Percentiles rank a stretch among this genome's conserved stretches.
Conservation (phyloP, 805 yeast genomes). For the Ogataea naganishii region DNA sequence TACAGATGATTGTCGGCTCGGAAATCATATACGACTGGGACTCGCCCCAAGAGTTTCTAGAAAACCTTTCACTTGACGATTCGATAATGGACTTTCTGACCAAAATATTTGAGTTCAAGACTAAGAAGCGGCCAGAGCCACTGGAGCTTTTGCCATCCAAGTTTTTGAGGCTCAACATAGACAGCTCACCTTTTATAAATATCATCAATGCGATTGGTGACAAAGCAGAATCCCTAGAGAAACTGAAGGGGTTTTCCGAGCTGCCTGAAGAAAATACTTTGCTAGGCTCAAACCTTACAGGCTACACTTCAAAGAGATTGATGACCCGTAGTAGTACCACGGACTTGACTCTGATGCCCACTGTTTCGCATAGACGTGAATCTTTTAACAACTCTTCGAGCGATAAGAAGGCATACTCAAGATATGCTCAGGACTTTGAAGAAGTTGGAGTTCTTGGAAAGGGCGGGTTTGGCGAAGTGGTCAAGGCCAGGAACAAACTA, state of each 20-base stretch:
- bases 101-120: slow-evolving; percentile 54
- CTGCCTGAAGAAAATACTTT: too few relatives aligned
- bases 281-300: too few relatives aligned
- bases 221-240: too few relatives aligned
- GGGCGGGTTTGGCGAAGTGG: slow-evolving; percentile 98
- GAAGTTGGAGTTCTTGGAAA: slow-evolving; percentile 85
- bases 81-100: slow-evolving; percentile 58
- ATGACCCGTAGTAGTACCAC: too few relatives aligned
- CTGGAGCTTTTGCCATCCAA: slow-evolving; percentile 77
- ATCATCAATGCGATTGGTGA: slow-evolving; percentile 1
- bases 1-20: slow-evolving; percentile 55
- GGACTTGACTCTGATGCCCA: too few relatives aligned
- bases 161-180: slow-evolving; percentile 69
- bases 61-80: slow-evolving; percentile 31
- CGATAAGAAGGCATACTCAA: slow-evolving; percentile 31
- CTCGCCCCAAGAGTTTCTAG: slow-evolving; percentile 59
- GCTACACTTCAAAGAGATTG: too few relatives aligned
- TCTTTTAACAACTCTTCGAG: too few relatives aligned
- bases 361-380: too few relatives aligned
- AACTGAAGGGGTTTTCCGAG: too few relatives aligned
- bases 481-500: slow-evolving; percentile 86
- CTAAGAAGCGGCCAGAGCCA: slow-evolving; percentile 72
- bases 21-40: slow-evolving; percentile 44
- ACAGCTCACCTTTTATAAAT: slow-evolving; percentile 20
- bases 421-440: slow-evolving; percentile 91